Evolutionary conservation across 176 grass and related monocot genomes (phyloP).

Genomic region (maize (Zea mays)): DNA sequence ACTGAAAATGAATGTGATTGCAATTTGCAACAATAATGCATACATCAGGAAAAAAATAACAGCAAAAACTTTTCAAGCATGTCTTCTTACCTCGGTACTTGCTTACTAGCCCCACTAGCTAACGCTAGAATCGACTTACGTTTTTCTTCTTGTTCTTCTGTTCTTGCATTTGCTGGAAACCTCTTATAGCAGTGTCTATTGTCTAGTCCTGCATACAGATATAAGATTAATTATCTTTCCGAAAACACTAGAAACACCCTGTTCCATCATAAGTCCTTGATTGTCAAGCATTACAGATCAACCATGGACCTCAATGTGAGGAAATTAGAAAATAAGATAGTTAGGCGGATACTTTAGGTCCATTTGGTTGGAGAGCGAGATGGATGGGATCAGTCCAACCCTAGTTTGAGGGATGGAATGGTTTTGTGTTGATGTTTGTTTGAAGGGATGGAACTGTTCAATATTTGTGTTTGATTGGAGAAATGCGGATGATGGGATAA

Average conservation of each 20-base stretch:
- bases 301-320: slow-evolving; percentile 22
- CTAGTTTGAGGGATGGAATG: not conserved
- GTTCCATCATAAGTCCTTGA: not conserved
- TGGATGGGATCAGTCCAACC: not conserved
- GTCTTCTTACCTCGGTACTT: slow-evolving; percentile 57
- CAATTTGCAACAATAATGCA: slow-evolving; percentile 16
- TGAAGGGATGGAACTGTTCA: not conserved
- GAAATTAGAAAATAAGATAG: slow-evolving; percentile 16
- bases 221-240: slow-evolving; percentile 34
- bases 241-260: not conserved
- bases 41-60: not conserved
- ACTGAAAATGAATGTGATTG: slow-evolving; percentile 44
- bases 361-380: not conserved
- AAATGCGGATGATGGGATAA: not conserved
- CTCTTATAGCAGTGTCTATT: slow-evolving; percentile 65
- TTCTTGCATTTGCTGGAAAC: slow-evolving; percentile 88
- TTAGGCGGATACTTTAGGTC: slow-evolving; percentile 5
- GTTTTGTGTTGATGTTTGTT: not conserved
- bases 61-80: slow-evolving; percentile 31
- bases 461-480: not conserved
- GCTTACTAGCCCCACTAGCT: slow-evolving; percentile 68
- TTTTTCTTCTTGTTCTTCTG: slow-evolving; percentile 98
- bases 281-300: slow-evolving; percentile 18
- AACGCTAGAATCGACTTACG: slow-evolving; percentile 69
- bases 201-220: slow-evolving; percentile 55